A percentile compares a stretch with the other conserved stretches of the same genome.
phyloP scores from a whole-genome alignment of 257 asterid genomes.

The Solanum ossicruentum region DNA sequence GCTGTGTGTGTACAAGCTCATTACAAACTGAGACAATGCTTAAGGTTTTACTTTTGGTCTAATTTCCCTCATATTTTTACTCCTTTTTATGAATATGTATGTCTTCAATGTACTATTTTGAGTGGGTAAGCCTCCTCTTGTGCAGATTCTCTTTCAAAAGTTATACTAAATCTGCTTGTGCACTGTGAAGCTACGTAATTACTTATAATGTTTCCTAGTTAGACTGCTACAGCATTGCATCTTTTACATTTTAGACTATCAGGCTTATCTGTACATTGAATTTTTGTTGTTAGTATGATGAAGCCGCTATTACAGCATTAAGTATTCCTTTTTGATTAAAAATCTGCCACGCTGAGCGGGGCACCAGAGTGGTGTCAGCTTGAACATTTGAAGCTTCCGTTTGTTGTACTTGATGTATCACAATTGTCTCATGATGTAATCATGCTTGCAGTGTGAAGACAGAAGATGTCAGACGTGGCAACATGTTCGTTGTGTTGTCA shows the following conservation, averaged over 20 bases:
- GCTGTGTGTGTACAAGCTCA: slow-evolving; percentile 80
- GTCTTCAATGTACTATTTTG: neutral
- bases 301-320: neutral
- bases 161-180: neutral
- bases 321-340: neutral
- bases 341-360: neutral
- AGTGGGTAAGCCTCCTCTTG: neutral
- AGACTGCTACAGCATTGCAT: neutral
- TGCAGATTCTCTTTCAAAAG: neutral
- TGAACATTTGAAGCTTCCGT: neutral
- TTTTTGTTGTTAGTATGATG: neutral
- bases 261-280: neutral
- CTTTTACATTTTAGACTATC: slow-evolving; percentile 1
- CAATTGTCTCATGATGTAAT: slow-evolving; percentile 1
- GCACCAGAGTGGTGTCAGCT: neutral
- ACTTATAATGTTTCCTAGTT: neutral
- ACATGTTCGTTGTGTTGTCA: slow-evolving; percentile 80
- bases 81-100: neutral
- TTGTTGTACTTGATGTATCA: neutral
- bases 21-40: slow-evolving; percentile 67
- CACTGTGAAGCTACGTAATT: neutral
- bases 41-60: slow-evolving; percentile 28
- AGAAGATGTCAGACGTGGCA: slow-evolving; percentile 83
- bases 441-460: slow-evolving; percentile 81
- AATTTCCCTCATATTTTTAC: neutral